Evolutionary conservation across 495 filamentous ascomycete genomes (phyloP).

Genomic region (Penicillium paradoxum): DNA sequence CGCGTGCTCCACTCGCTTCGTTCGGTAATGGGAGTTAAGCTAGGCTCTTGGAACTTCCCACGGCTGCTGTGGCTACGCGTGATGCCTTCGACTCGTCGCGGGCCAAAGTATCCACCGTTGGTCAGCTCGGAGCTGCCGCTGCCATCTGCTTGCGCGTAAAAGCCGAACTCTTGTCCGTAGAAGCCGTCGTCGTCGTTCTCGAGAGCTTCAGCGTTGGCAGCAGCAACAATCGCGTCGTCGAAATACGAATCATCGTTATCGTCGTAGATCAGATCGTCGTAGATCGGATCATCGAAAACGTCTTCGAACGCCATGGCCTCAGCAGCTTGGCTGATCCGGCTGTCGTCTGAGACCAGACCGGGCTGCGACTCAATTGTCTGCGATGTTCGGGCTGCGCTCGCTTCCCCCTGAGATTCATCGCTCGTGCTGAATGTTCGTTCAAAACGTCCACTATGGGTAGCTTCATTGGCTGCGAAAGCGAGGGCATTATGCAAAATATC

Average conservation of each 20-base stretch:
- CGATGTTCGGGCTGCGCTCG: constrained; percentile 27
- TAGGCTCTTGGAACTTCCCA: constrained; percentile 74
- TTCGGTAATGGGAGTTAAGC: constrained; percentile 93
- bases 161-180: constrained; percentile 97
- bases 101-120: constrained; percentile 89
- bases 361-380: constrained; percentile 46
- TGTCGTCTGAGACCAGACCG: constrained; percentile 43
- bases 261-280: constrained; percentile 50
- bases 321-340: constrained; percentile 39
- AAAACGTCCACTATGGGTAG: constrained; percentile 66
- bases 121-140: constrained; percentile 49
- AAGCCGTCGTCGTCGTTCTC: constrained; percentile 89
- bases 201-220: constrained; percentile 87
- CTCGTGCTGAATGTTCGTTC: constrained; percentile 47
- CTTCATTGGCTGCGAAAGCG: constrained; percentile 68
- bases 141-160: constrained; percentile 69
- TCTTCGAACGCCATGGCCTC: constrained; percentile 37
- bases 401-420: constrained; percentile 33
- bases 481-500: constrained; percentile 77
- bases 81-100: constrained; percentile 56
- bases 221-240: constrained; percentile 88
- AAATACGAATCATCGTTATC: constrained; percentile 61
- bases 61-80: constrained; percentile 64
- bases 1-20: constrained; percentile 92
- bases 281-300: constrained; percentile 50